Evolutionary conservation across 176 grass and related monocot genomes (phyloP).

Genomic region (Oryza glumipatula): DNA sequence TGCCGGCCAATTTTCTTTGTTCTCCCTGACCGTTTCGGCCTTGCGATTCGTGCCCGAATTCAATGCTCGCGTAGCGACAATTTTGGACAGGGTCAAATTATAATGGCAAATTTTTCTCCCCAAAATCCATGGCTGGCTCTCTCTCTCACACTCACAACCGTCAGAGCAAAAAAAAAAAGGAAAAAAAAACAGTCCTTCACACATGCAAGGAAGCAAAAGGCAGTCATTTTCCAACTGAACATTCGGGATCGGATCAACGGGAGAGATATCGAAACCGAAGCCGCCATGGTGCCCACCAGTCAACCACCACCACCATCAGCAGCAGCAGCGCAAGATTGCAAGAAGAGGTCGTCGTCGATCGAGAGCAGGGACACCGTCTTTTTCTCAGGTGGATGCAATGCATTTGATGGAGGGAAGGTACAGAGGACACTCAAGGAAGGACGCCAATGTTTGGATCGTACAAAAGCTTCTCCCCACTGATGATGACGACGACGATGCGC

Average conservation of each 20-base stretch:
- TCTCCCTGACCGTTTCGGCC: not conserved
- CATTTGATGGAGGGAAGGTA: not conserved
- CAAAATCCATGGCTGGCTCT: not conserved
- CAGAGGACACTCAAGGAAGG: not conserved
- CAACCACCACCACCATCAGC: not conserved
- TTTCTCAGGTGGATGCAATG: constrained; percentile 1
- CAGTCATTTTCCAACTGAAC: not conserved
- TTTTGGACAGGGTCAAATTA: not conserved
- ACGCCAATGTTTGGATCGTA: not conserved
- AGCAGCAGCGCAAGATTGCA: too few species aligned
- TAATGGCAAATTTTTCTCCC: not conserved
- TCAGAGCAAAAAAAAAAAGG: not conserved
- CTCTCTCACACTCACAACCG: not conserved
- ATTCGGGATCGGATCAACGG: constrained; percentile 21
- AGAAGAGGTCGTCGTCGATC: not conserved
- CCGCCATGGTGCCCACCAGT: not conserved
- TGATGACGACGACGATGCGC: not conserved
- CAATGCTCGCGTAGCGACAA: constrained; percentile 30
- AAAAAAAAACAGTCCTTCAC: constrained; percentile 9
- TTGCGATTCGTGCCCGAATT: constrained; percentile 54
- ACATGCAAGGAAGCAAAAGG: not conserved
- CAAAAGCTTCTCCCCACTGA: not conserved
- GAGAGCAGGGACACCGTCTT: not conserved
- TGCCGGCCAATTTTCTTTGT: constrained; percentile 17
- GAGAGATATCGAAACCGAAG: not conserved